Percentiles rank a stretch among this genome's conserved stretches.
Evolutionary conservation across 208 protist species (phyloP).

Genomic region (Wallacemonas sp.): DNA sequence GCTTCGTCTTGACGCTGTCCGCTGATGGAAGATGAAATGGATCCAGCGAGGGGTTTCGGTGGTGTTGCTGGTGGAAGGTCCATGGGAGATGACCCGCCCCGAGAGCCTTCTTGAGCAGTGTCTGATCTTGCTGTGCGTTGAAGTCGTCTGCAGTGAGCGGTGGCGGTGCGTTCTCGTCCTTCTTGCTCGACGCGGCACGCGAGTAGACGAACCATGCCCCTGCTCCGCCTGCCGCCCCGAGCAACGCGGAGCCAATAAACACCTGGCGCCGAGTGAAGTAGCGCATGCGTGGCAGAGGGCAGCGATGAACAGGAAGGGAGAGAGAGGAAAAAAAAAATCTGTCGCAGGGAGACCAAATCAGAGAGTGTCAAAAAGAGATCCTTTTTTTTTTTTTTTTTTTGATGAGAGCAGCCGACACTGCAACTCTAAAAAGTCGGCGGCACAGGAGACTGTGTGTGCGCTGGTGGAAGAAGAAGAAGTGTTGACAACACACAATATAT

Average conservation of each 20-base stretch:
- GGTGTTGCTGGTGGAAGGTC: constrained; percentile 26
- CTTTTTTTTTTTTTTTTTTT: neutral
- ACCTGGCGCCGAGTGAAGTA: constrained; percentile 4
- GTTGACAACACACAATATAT: too few relatives aligned
- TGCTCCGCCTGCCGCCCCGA: constrained; percentile 13
- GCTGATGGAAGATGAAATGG: neutral
- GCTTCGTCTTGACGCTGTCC: neutral
- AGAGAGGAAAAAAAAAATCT: neutral
- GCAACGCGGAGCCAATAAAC: constrained; percentile 13
- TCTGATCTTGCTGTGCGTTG: constrained; percentile 59
- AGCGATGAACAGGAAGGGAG: neutral
- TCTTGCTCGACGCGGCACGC: neutral
- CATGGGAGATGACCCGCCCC: constrained; percentile 49
- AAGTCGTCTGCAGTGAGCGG: constrained; percentile 58
- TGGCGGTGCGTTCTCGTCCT: constrained; percentile 3
- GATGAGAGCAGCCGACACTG: too few relatives aligned
- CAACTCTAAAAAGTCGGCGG: too few relatives aligned
- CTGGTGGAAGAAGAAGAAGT: neutral
- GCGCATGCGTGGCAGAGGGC: constrained; percentile 7
- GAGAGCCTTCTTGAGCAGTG: constrained; percentile 43
- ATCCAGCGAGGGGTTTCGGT: constrained; percentile 16
- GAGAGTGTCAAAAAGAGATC: neutral
- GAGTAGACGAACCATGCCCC: constrained; percentile 6
- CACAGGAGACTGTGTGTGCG: too few relatives aligned
- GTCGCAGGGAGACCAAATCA: too few relatives aligned